These are phyloP conservation scores for Clathrospora elynae DNA, from an alignment of 2,329 filamentous ascomycete species.

Conservation along the genomic window DNA sequence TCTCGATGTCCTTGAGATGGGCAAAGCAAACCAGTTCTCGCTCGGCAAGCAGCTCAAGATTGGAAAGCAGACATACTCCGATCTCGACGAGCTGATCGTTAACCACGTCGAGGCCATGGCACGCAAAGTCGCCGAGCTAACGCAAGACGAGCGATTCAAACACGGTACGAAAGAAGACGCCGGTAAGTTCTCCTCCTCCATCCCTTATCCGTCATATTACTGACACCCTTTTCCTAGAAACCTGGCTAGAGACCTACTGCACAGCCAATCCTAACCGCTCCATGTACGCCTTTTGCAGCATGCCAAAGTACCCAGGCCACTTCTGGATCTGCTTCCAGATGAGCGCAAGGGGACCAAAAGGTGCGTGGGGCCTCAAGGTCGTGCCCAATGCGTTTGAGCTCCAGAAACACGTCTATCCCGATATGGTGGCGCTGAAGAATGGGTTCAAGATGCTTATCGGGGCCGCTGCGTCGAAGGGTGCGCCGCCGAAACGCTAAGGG, in stretches of 20 bases:
- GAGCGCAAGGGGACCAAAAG: constrained; percentile 72
- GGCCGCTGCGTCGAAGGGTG: constrained; percentile 16
- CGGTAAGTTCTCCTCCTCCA: constrained; percentile 64
- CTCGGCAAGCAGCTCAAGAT: constrained; percentile 86
- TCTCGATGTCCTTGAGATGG: constrained; percentile 93
- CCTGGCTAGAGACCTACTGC: constrained; percentile 95
- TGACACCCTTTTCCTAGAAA: constrained; percentile 63
- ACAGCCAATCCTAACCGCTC: constrained; percentile 93
- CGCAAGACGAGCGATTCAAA: constrained; percentile 92
- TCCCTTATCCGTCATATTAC: not conserved
- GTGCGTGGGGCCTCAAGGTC: constrained; percentile 84
- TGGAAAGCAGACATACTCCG: constrained; percentile 88
- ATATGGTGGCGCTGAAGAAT: constrained; percentile 94
- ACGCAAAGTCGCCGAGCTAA: constrained; percentile 95
- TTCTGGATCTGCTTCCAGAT: constrained; percentile 98
- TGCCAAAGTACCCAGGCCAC: constrained; percentile 88
- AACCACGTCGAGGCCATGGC: constrained; percentile 98
- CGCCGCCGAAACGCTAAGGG: constrained; percentile 14
- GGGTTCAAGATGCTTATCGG: constrained; percentile 86
- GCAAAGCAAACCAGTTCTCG: constrained; percentile 96
- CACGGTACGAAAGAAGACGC: constrained; percentile 77
- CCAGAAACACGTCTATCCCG: constrained; percentile 84
- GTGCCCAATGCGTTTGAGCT: constrained; percentile 94
- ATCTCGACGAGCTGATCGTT: constrained; percentile 96
- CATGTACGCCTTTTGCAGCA: constrained; percentile 94